A percentile compares a stretch with the other conserved stretches of the same genome.
Conservation (phyloP, 176 grass and related monocot species). For the Paspalum notatum region DNA sequence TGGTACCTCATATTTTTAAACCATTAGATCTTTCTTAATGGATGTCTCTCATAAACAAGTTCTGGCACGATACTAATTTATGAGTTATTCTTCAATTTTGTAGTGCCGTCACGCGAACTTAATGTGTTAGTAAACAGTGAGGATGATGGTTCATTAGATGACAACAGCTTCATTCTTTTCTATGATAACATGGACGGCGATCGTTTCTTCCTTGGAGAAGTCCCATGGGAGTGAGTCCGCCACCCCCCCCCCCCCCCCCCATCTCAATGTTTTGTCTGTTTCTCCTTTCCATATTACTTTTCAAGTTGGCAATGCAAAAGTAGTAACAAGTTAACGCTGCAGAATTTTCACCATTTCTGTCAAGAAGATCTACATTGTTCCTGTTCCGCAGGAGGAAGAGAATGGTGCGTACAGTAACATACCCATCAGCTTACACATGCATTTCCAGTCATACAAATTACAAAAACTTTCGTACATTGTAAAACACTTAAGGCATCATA, state of each 20-base stretch:
- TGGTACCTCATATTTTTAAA: no score
- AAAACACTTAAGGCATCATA: background rate
- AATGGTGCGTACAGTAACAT: constrained; percentile 21
- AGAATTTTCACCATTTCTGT: constrained; percentile 43
- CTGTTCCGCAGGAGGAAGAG: constrained; percentile 24
- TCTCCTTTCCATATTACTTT: background rate
- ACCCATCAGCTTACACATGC: background rate
- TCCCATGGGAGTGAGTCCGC: constrained; percentile 55
- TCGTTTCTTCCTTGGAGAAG: constrained; percentile 48
- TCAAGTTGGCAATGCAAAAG: background rate
- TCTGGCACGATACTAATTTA: background rate
- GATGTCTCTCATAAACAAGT: no score
- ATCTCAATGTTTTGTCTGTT: background rate
- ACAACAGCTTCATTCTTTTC: constrained; percentile 29
- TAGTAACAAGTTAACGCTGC: constrained; percentile 3
- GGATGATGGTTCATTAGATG: constrained; percentile 5
- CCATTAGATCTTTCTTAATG: no score
- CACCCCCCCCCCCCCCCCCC: no score
- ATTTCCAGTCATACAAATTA: background rate
- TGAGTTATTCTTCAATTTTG: background rate
- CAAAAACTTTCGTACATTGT: no score
- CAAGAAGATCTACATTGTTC: constrained; percentile 53
- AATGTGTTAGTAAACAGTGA: constrained; percentile 30
- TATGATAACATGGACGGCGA: constrained; percentile 37
- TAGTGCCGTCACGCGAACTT: constrained; percentile 46